Evolutionary conservation across 2,329 filamentous ascomycete genomes (phyloP).

Genomic region (Scedosporium apiospermum): DNA sequence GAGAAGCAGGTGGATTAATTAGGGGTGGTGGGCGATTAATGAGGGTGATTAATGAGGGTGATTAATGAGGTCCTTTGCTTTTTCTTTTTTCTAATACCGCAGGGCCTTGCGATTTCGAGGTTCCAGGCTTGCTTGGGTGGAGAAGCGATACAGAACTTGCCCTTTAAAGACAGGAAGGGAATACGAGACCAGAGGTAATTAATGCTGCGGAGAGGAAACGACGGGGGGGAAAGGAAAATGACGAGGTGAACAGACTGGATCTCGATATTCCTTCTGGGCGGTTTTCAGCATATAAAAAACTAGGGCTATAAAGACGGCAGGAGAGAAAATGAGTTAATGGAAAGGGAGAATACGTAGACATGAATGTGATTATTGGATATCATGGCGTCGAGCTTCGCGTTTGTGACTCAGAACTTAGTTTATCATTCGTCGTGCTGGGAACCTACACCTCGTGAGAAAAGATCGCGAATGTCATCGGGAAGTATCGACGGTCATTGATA

Average conservation of each 20-base stretch:
- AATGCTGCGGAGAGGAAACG: not conserved
- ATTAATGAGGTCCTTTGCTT: not conserved
- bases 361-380: no score
- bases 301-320: not conserved
- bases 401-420: no score
- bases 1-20: slow-evolving; percentile 48
- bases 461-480: no score
- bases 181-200: not conserved
- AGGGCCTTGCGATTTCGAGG: no score
- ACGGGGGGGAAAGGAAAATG: not conserved
- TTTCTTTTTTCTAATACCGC: not conserved
- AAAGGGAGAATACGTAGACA: not conserved
- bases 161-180: not conserved
- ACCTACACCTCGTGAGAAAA: no score
- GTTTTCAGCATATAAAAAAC: not conserved
- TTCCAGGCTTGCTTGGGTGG: not conserved
- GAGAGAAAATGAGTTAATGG: not conserved
- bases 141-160: not conserved
- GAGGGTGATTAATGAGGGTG: not conserved
- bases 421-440: no score
- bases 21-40: no score
- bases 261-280: not conserved
- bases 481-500: no score
- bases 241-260: not conserved
- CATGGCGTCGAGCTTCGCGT: no score